Base-by-base conservation (phyloP, 768 basidiomycete species). In the Ramaria rubella region DNA sequence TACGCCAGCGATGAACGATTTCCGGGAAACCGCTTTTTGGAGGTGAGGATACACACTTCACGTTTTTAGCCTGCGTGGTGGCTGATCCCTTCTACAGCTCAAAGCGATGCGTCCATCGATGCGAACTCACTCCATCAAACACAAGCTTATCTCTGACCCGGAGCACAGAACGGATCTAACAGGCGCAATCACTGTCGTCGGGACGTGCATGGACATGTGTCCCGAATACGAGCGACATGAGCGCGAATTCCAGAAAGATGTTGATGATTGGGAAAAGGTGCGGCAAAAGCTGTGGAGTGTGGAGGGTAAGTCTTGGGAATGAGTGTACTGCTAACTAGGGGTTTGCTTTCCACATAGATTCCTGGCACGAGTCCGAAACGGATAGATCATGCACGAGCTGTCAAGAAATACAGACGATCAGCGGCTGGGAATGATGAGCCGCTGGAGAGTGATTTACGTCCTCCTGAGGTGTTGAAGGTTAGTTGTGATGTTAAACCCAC, bases 121-220 rank as follows among this genome's bases (percentile, higher is more conserved):
- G 33, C 55, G 55, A 23, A 21, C 55, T 12, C 45, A 56, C 27
- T 33, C 55, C 15, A 56, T 56, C 29, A 46, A 46, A 24, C 43
- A 56, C 33, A 56, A 56, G 21, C 44, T 56, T 7, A 56, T 56
- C n/a, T 45, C 55, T 9, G 45, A 56, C 26, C 55, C 55, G 21
- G 55, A 56, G 23, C 43, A 56, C 30, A 17, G 55, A 24, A 56
- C 55, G 15, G 55, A 56, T 33, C 31, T 56, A 19, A 56, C 55
- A 8, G 55, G 55, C 61, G 94, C 94, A 17, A 93, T 94, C 55
- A 86, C 86, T n/a, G 86, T 97, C 67, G 81, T 90, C 14, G 94
- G 94, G 23, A 94, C 92, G 1, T 98, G 95, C 65, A 72, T 77
- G 73, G 86, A 90, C 59, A 96, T 97, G 93, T 97, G 94, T 67